Percentiles rank a stretch among this genome's conserved stretches.
Conservation (phyloP, 2,329 filamentous ascomycete genomes). For the Sporothrix variecibatus region DNA sequence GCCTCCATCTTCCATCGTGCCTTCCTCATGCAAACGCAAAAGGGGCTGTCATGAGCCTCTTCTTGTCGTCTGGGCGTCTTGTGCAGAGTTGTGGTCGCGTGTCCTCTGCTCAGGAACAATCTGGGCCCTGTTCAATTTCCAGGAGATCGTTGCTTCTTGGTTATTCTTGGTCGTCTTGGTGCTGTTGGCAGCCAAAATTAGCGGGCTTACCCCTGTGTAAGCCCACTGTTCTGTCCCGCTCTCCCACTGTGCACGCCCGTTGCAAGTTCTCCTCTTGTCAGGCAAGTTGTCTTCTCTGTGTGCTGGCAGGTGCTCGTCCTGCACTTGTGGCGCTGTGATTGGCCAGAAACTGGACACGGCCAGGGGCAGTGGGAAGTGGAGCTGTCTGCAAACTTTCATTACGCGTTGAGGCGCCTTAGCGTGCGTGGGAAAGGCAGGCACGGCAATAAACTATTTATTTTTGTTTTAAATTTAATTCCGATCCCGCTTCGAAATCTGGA, state of each 20-base stretch:
- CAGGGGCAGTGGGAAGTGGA: neutral
- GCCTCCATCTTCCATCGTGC: neutral
- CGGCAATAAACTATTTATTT: neutral
- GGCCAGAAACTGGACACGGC: neutral
- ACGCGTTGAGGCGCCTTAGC: slow-evolving; percentile 4
- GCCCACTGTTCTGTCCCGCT: neutral
- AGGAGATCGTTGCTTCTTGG: neutral
- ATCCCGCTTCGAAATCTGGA: neutral
- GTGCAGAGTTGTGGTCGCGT: neutral
- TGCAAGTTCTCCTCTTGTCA: slow-evolving; percentile 1
- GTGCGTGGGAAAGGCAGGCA: neutral
- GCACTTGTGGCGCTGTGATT: neutral
- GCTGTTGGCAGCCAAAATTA: neutral
- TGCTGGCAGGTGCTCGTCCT: neutral
- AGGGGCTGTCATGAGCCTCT: neutral
- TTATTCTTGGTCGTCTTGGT: neutral
- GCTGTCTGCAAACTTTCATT: slow-evolving; percentile 14
- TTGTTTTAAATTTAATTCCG: slow-evolving; percentile 12
- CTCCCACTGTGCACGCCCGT: neutral
- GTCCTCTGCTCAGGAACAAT: neutral
- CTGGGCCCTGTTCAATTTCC: neutral
- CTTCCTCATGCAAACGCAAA: neutral
- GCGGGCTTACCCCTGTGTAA: neutral
- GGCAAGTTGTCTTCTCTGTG: too few species aligned
- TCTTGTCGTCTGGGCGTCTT: neutral